Conservation (phyloP, 2,329 filamentous ascomycete genomes). For the Aspergillus arachidicola region DNA sequence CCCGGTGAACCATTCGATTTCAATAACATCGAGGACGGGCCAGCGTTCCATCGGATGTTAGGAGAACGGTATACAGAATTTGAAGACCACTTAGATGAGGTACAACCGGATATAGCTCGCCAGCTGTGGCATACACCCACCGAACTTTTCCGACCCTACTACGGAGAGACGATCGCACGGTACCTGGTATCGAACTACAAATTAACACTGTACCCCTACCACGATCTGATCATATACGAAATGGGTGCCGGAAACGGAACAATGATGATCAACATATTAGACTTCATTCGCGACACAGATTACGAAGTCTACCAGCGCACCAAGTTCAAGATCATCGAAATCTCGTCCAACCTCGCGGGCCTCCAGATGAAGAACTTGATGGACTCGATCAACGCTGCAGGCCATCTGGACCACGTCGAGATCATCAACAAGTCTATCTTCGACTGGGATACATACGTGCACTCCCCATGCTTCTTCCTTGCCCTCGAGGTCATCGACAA, state of each 20-base stretch:
- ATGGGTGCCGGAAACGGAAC: conserved; percentile 98
- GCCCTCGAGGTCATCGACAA: conserved; percentile 99
- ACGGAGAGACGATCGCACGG: conserved; percentile 94
- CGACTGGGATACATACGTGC: conserved; percentile 86
- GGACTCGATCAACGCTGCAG: conserved; percentile 66
- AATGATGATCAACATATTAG: conserved; percentile 95
- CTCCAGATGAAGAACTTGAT: conserved; percentile 74
- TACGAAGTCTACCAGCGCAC: conserved; percentile 93
- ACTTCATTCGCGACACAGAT: conserved; percentile 88
- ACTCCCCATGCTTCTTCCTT: conserved; percentile 93
- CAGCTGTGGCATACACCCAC: conserved; percentile 99
- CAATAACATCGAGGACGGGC: conserved; percentile 75
- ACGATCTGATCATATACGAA: conserved; percentile 97
- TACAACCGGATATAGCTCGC: conserved; percentile 71
- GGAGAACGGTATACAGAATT: conserved; percentile 84
- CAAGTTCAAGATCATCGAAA: conserved; percentile 94
- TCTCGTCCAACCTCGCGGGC: conserved; percentile 76
- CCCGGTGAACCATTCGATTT: conserved; percentile 93
- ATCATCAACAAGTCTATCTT: conserved; percentile 96
- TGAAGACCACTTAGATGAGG: conserved; percentile 80
- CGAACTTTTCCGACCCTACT: conserved; percentile 93
- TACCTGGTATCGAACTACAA: conserved; percentile 97
- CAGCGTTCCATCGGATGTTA: conserved; percentile 77
- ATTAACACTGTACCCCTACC: conserved; percentile 88
- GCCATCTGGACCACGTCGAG: conserved; percentile 83